Conservation (phyloP, 371 early-diverging fungal species). For the Coemansia sp. region DNA sequence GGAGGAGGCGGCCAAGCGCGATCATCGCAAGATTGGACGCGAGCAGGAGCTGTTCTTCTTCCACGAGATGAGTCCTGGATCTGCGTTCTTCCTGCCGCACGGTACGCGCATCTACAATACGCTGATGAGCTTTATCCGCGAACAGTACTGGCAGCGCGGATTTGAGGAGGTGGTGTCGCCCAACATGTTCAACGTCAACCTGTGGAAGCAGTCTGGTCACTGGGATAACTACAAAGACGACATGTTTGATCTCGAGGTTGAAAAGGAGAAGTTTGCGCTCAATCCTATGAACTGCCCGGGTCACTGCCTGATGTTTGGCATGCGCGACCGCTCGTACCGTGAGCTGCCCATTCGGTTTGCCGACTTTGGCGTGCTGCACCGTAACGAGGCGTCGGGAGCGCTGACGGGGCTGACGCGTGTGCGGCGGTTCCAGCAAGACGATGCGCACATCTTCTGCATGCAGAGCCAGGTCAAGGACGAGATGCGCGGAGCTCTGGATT, state of each 20-base stretch:
- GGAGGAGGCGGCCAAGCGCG: conserved; percentile 82
- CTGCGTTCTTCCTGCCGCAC: conserved; percentile 96
- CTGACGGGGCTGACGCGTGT: conserved; percentile 98
- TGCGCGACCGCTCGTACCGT: conserved; percentile 90
- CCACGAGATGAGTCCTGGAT: conserved; percentile 96
- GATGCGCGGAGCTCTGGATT: neutral
- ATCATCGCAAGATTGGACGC: conserved; percentile 97
- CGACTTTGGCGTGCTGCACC: conserved; percentile 99
- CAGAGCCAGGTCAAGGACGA: conserved; percentile 79
- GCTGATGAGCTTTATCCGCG: conserved; percentile 82
- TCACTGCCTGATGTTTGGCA: conserved; percentile 97
- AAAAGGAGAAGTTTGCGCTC: conserved; percentile 68
- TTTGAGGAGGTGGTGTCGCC: conserved; percentile 97
- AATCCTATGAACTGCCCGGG: conserved; percentile 99
- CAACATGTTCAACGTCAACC: conserved; percentile 93
- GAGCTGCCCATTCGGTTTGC: conserved; percentile 98
- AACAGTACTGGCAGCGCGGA: conserved; percentile 76
- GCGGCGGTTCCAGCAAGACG: conserved; percentile 99
- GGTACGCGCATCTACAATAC: conserved; percentile 96
- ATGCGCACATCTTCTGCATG: conserved; percentile 99
- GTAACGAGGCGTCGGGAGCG: conserved; percentile 98
- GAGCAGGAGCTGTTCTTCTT: conserved; percentile 98
- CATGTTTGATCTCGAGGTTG: conserved; percentile 72
- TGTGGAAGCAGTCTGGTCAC: conserved; percentile 99
- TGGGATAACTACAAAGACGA: conserved; percentile 98